Evolutionary conservation across 306 rosid species (phyloP), one percentile per base, ranked within the genome.

Genomic region (Gastrolobium villosum): DNA sequence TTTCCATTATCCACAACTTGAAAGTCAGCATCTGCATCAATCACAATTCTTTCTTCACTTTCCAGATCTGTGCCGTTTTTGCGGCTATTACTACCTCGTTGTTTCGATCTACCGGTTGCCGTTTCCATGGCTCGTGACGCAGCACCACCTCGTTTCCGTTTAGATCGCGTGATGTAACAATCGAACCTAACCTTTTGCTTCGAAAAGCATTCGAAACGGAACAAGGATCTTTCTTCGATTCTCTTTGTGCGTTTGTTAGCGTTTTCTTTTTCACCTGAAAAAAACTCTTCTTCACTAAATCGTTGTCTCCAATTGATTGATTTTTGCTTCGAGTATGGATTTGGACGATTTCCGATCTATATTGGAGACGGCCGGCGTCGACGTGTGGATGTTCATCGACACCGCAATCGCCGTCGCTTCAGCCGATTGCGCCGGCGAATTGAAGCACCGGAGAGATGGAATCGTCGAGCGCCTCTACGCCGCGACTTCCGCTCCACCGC

Each of bases 351-450:
- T 96, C 65, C 92, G 96, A 57, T 78, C 97, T 48, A 65, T 96
- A 49, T 49, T 96, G 71, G 92, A 90, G 0, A 86, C 87, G 10
- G 86, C 97, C 0, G 97, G 96, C 4, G 91, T 96, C n/a, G 98
- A 96, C 72, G 88, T 96, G 0, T 96, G 96, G 90, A 70, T 89
- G 65, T 87, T 96, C 74, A 90, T 96, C 39, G 98, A 93, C 78
- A 86, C 98, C 6, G 98, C 98, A 13, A 93, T 96, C 63, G 84
- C 81, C 30, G 94, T 96, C 4, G 99, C 99, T 15, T 78, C 97
- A 5, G 2, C 39, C 14, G 99, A 96, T 30, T 85, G 65, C 76
- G 90, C 84, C 53, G 71, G 13, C 8, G 96, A 93, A 40, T 70
- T 96, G 74, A 96, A 84, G 88, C 86, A 61, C 20, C 89, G 97